Percentiles rank a stretch among this genome's conserved stretches.
Evolutionary conservation across 2,329 filamentous ascomycete genomes (phyloP).

Genomic region (Colletotrichum costaricense): DNA sequence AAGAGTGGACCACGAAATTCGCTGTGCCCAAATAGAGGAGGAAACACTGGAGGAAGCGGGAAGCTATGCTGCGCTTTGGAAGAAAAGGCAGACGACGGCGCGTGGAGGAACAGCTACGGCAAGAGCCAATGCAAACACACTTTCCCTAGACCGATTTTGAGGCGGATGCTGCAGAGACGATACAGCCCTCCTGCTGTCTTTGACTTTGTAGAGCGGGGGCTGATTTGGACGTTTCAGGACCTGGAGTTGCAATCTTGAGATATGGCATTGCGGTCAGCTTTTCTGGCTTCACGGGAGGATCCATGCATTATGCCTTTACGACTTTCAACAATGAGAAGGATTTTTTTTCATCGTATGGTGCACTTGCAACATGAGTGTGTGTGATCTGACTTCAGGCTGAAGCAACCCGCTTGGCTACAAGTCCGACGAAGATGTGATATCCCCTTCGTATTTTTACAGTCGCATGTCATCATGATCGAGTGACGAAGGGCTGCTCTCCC

Average conservation of each 20-base stretch:
- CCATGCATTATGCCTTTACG: conserved; percentile 25
- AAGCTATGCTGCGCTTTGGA: not conserved
- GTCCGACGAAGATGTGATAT: rapidly evolving
- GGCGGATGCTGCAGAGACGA: conserved; percentile 2
- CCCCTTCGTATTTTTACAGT: no score
- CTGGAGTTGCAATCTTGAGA: conserved; percentile 14
- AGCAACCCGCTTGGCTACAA: not conserved
- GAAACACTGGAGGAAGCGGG: not conserved
- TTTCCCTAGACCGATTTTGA: conserved; percentile 10
- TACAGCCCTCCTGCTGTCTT: not conserved
- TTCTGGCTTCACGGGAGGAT: conserved; percentile 11
- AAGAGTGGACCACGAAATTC: conserved; percentile 90
- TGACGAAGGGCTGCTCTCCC: no score
- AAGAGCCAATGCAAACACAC: not conserved
- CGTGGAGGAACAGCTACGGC: conserved; percentile 1
- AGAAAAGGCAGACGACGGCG: not conserved
- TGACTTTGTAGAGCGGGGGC: conserved; percentile 11
- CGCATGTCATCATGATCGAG: no score
- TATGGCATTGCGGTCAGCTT: conserved; percentile 25
- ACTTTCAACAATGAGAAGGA: conserved; percentile 9
- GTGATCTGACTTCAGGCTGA: not conserved
- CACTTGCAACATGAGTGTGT: rapidly evolving
- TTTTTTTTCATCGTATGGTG: not conserved
- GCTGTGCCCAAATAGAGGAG: conserved; percentile 62
- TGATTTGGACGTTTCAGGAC: not conserved